Evolutionary conservation across 345 rosid species (phyloP).

Genomic region (Hirschfeldia incana): DNA sequence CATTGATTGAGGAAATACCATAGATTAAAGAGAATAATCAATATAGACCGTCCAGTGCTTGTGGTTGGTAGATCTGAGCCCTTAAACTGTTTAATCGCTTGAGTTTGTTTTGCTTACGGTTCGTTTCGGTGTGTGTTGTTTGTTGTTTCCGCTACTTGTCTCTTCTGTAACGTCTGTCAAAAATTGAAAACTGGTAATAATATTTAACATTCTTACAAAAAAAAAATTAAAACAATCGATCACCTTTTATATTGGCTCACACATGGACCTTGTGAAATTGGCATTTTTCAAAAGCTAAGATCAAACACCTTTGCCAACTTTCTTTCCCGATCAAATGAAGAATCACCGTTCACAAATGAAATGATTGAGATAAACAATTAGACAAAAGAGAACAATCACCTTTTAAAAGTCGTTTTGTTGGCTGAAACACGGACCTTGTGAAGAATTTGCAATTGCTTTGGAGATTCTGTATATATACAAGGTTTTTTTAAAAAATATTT

Average conservation of each 20-base stretch:
- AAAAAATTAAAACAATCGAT: no score
- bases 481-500: not conserved
- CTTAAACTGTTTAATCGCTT: no score
- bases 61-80: no score
- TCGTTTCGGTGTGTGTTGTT: no score
- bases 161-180: no score
- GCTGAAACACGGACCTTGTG: not conserved
- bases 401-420: not conserved
- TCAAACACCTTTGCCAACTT: not conserved
- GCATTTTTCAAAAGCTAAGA: not conserved
- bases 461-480: not conserved
- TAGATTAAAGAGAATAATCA: not conserved
- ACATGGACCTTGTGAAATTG: not conserved
- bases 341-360: not conserved
- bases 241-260: not conserved
- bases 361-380: not conserved
- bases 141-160: no score
- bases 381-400: not conserved
- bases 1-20: not conserved
- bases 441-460: not conserved
- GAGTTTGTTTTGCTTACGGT: no score
- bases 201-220: no score
- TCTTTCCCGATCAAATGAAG: not conserved
- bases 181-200: no score
- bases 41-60: no score